Conservation (phyloP, 179 eudicot species). For the Spinacia oleracea region DNA sequence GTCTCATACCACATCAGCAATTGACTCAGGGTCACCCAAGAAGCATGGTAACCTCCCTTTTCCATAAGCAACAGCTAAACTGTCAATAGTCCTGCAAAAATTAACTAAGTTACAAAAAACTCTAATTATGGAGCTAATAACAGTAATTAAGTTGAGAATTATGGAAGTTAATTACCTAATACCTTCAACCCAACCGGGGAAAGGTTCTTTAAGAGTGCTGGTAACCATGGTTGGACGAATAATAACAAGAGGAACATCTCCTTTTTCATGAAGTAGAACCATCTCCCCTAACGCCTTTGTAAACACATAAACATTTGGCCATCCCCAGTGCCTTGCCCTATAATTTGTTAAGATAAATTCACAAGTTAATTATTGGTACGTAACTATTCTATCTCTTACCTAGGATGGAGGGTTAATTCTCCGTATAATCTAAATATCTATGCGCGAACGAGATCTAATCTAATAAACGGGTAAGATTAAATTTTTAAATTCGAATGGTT, state of each 20-base stretch:
- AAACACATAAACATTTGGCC: conserved; percentile 91
- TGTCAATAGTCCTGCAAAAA: conserved; percentile 75
- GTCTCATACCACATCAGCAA: conserved; percentile 53
- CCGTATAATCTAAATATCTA: too few relatives aligned
- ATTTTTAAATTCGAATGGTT: too few relatives aligned
- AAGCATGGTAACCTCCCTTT: conserved; percentile 70
- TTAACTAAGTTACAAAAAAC: not conserved
- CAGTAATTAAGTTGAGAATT: too few relatives aligned
- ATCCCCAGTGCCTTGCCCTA: conserved; percentile 75
- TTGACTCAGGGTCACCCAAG: conserved; percentile 56
- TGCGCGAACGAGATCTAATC: too few relatives aligned
- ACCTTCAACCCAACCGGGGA: conserved; percentile 97
- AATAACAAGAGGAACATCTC: conserved; percentile 60
- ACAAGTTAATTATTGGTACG: too few relatives aligned
- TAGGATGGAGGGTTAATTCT: too few relatives aligned
- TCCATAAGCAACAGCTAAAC: conserved; percentile 73
- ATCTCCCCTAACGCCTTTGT: conserved; percentile 94
- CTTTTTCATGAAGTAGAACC: conserved; percentile 57
- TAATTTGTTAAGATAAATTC: not conserved
- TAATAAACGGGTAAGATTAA: too few relatives aligned
- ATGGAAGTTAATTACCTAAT: conserved; percentile 50
- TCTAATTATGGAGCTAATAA: not conserved
- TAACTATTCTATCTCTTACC: too few relatives aligned
- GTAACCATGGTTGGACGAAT: conserved; percentile 80
- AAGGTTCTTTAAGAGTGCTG: conserved; percentile 83